Evolutionary conservation across 2,329 filamentous ascomycete species (phyloP), one percentile per base, ranked within the genome.

Genomic region (Neophaeococcomyces aloes): DNA sequence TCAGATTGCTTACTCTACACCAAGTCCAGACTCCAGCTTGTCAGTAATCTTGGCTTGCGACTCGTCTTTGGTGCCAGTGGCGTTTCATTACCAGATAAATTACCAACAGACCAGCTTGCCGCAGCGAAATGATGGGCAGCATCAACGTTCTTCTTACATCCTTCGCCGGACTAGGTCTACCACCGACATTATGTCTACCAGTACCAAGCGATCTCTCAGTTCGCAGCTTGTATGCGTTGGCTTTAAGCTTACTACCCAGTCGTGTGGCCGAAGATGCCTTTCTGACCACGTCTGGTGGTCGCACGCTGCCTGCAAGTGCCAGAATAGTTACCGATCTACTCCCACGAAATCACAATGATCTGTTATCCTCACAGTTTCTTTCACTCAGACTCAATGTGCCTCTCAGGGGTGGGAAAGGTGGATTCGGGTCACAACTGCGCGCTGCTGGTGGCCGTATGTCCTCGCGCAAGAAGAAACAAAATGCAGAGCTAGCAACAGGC

Each of bases 401-500:
- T 4, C 68, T 95, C 30, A 84, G 82, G 55, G 91, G 93, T 68
- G 93, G 93, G 60, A 98, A 98, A 61, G 91, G 91, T 64, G 91
- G 91, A 58, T 98, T 98, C 61, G 91, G 91, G 42, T 96, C 89
- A 1, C 93, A 98, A 63, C 79, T 98, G 29, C 86, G 93, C 59
- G 91, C 93, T 0, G 91, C 91, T 2, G 91, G 93, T 59, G 91
- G 93, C 31, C 89, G 93, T 67, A 98, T 98, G 91, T 94, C 87
- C 2, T 89, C 85, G n/a, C 78, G 80, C 55, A 93, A 93, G 69
- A 81, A 81, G 58, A 81, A 81, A 44, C 78, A 84, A 55, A 81
- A 78, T 42, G 86, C 94, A 29, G 51, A 55, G 33, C 47, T 52
- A 41, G 53, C 51, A 7, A 52, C 49, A 6, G 88, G 80, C 18